Percentiles rank a stretch among this genome's conserved stretches.
Evolutionary conservation across 129 eudicot species (phyloP).

Genomic region (Flaveria bidentis): DNA sequence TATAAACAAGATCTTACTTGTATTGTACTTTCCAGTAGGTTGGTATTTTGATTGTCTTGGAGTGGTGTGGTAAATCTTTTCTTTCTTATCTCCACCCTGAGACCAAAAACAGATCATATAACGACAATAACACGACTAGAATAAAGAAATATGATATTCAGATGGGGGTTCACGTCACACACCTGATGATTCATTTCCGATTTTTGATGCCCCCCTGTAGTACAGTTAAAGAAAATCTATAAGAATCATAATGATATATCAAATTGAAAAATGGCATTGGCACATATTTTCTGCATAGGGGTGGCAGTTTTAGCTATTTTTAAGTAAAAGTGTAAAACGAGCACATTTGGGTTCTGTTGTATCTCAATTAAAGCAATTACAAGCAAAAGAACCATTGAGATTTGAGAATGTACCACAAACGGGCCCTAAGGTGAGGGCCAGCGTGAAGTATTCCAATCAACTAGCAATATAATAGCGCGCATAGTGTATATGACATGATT

Average conservation of each 20-base stretch:
- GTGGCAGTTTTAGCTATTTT: too few species aligned
- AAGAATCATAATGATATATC: neutral
- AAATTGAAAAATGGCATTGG: neutral
- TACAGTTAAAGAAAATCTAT: neutral
- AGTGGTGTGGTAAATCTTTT: conserved; percentile 35
- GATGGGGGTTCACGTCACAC: neutral
- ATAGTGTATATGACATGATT: too few species aligned
- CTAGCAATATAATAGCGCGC: neutral
- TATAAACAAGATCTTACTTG: conserved; percentile 45
- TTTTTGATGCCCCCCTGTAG: conserved; percentile 59
- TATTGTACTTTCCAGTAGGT: conserved; percentile 59
- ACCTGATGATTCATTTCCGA: conserved; percentile 57
- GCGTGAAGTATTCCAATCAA: neutral
- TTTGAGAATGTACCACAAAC: neutral
- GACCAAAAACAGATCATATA: neutral
- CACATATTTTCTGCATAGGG: too few species aligned
- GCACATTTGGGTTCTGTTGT: neutral
- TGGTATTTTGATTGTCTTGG: conserved; percentile 52
- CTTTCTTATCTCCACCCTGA: conserved; percentile 48
- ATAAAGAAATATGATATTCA: neutral
- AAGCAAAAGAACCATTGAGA: neutral
- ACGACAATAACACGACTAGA: neutral
- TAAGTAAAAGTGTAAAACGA: too few species aligned
- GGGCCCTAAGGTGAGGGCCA: neutral
- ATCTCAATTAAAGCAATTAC: neutral